Evolutionary conservation across 495 filamentous ascomycete genomes (phyloP).

Genomic region (Annulohypoxylon moriforme): DNA sequence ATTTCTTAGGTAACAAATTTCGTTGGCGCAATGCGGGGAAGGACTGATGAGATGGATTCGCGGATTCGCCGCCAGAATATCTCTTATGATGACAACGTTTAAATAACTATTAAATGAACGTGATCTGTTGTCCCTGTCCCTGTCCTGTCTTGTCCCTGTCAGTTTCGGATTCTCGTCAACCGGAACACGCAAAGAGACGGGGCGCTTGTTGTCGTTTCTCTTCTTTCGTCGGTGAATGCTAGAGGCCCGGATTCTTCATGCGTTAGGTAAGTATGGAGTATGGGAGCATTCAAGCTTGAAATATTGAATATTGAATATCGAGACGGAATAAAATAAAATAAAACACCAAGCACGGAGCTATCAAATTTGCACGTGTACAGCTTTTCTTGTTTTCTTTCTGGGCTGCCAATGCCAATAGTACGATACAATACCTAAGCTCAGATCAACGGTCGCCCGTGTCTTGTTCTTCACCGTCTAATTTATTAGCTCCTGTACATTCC

Average conservation of each 20-base stretch:
- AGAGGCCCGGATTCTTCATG: slow-evolving; percentile 29
- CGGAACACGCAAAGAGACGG: slow-evolving; percentile 21
- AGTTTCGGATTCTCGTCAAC: slow-evolving; percentile 23
- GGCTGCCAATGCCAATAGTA: slow-evolving; percentile 35
- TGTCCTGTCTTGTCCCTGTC: slow-evolving; percentile 4
- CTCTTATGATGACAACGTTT: slow-evolving; percentile 16
- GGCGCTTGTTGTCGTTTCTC: slow-evolving; percentile 21
- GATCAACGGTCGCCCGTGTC: slow-evolving; percentile 5
- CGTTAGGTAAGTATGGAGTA: slow-evolving; percentile 34
- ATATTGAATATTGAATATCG: slow-evolving; percentile 25
- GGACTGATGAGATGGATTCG: slow-evolving; percentile 43
- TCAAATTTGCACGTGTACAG: slow-evolving; percentile 30
- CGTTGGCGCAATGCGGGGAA: slow-evolving; percentile 59
- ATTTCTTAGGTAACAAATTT: slow-evolving; percentile 62
- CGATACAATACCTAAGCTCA: slow-evolving; percentile 13
- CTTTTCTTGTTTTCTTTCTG: slow-evolving; percentile 18
- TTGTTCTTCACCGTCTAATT: slow-evolving; percentile 40
- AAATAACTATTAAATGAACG: slow-evolving; percentile 3
- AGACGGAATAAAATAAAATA: neutral
- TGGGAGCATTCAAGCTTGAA: neutral
- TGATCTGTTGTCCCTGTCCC: neutral
- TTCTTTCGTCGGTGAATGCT: slow-evolving; percentile 5
- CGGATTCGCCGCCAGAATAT: slow-evolving; percentile 33
- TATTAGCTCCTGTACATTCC: slow-evolving; percentile 32
- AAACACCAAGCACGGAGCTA: slow-evolving; percentile 41